Base-by-base conservation (phyloP, 1,139 yeast species). In the Protomyces macrosporus region DNA sequence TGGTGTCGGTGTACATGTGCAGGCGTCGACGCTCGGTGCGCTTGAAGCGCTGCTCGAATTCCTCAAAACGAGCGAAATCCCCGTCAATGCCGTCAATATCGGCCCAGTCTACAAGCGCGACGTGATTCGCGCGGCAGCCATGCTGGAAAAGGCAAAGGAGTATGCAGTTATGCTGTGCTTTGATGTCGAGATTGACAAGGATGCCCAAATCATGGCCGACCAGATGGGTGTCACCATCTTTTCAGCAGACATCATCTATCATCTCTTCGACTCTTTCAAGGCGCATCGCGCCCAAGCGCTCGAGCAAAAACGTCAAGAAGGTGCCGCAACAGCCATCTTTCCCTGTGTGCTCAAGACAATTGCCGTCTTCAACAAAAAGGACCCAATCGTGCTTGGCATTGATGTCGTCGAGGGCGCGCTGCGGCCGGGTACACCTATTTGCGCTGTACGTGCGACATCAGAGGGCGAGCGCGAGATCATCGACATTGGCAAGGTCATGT, bases 351-450 rank as follows among this genome's bases (percentile, higher is more conserved):
- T 93, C 78, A 89, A 89, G 77, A 93, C 97, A 32, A 78, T 93
- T 70, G 98, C 95, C 79, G 90, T 95, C 73, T 95, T 93, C 76
- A 95, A 95, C 84, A 93, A 93, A 81, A 89, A 98, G 79, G 90
- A 91, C 76, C 99, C 99, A 66, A 93, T 93, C 98, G 90, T 93
- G 73, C 88, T 93, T 74, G 99, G 99, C 84, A 98, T 93, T 67
- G 99, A 93, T 75, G 96, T 93, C 68, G 76, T 83, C 62, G 98
- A 93, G 75, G 99, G 99, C 72, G 81, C 88, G 52, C 82, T 95
- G 57, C 84, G 93, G 69, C 76, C 88, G 60, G 98, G 98, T 65
- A 91, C 98, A 1, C 98, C 99, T 69, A 90, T 93, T 68, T 87
- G 96, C 79, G 93, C 95, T 36, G 97, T 93, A 63, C 90, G 91